Evolutionary conservation across 768 basidiomycete genomes (phyloP), one percentile per base, ranked within the genome.

Genomic region (Leccinum olivaceopallidum): DNA sequence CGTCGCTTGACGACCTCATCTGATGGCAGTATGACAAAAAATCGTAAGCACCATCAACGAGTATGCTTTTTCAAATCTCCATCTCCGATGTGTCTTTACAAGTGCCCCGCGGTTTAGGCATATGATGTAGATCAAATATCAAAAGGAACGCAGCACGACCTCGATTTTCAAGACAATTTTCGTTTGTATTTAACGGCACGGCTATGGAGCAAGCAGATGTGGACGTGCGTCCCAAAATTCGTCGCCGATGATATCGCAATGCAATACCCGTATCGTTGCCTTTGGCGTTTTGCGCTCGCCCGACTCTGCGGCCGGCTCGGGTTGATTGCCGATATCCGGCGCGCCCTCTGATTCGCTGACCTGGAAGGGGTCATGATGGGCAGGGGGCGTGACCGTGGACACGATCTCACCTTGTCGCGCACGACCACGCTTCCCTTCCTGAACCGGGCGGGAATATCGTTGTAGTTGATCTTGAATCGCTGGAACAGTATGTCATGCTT

Each of bases 401-500:
- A 16, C 6, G 10, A 44, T 1, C 63, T 53, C 62, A 83, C 87
- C 76, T 83, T 78, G 64, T 87, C 81, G 59, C 94, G 84, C 51
- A 94, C 82, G 12, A 98, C 71, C 3, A 93, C 80, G 65, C 90
- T 95, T 12, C 97, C 97, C 71, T 95, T 96, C 55, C 90, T 79
- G 68, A 83, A 96, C 60, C 88, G 80, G 1, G 81, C 78, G 9
- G 88, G 80, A 5, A 95, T 71, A 6, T 81, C 75, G 63, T 92
- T 96, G 71, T 98, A 99, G 73, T 98, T 98, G 66, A 96, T 85
- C 5, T 81, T 80, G 68, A 95, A 98, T 14, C 81, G 81, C 13
- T 83, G 79, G 76, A 88, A 95, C 2, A 99, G 79, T 5, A 98
- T 88, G 73, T 98, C 96, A 63, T 99, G 84, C 76, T 99, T 99